Conservation (phyloP, 805 yeast species). For the Metschnikowia lachancei region DNA sequence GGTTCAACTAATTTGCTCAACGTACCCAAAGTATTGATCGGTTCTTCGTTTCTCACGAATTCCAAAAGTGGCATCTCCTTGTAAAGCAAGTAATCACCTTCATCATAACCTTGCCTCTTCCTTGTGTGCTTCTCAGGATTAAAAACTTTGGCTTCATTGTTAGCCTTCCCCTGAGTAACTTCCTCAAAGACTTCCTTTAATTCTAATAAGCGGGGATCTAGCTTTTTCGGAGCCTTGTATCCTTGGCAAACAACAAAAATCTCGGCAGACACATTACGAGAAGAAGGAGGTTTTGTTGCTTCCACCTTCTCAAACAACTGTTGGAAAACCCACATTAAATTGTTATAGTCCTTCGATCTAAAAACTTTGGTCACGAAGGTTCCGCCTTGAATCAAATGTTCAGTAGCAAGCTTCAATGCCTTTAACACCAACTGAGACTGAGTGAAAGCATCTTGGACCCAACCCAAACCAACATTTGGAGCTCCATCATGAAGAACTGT, state of each 20-base stretch:
- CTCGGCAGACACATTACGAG: constrained; percentile 98
- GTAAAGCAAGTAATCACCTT: constrained; percentile 74
- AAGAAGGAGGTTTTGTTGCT: constrained; percentile 98
- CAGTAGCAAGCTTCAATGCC: constrained; percentile 91
- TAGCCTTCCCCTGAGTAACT: constrained; percentile 61
- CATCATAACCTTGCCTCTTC: constrained; percentile 95
- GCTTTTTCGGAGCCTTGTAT: constrained; percentile 91
- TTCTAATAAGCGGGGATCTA: constrained; percentile 90
- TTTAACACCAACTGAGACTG: constrained; percentile 94
- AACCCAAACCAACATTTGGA: constrained; percentile 98
- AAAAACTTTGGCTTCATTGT: constrained; percentile 85
- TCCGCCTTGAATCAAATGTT: constrained; percentile 87
- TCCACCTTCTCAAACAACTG: constrained; percentile 95
- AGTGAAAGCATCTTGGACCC: constrained; percentile 99
- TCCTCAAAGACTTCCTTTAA: constrained; percentile 95
- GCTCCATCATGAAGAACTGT: constrained; percentile 99
- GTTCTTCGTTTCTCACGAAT: constrained; percentile 77
- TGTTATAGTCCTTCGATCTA: constrained; percentile 98
- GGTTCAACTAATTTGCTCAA: constrained; percentile 64
- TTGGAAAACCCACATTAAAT: constrained; percentile 94
- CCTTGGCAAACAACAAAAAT: constrained; percentile 96
- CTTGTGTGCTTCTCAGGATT: constrained; percentile 91
- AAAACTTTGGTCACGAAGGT: constrained; percentile 94
- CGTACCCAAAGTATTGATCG: constrained; percentile 77
- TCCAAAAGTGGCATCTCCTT: constrained; percentile 75